phyloP scores from a whole-genome alignment of 805 yeast species.

The Candida taoyuanica region DNA sequence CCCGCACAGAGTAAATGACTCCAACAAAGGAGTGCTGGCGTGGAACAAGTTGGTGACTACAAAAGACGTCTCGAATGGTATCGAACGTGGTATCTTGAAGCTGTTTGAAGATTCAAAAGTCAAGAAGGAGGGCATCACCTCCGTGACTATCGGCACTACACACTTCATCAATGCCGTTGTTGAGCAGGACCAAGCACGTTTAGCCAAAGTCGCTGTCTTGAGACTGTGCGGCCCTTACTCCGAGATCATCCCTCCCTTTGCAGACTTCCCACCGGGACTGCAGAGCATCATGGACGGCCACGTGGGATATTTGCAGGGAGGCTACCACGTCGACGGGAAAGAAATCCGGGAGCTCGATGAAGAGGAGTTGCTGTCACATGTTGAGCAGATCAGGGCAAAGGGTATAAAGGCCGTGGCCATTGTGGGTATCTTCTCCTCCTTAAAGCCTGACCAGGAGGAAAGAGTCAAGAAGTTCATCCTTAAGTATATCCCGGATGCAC shows the following conservation, averaged over 20 bases:
- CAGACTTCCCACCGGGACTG: slow-evolving; percentile 40
- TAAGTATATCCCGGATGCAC: slow-evolving; percentile 31
- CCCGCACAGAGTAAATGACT: slow-evolving; percentile 27
- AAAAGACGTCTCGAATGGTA: slow-evolving; percentile 40
- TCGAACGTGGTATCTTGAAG: slow-evolving; percentile 31
- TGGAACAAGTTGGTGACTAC: slow-evolving; percentile 43
- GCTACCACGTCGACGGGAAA: slow-evolving; percentile 38
- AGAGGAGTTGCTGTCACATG: slow-evolving; percentile 26
- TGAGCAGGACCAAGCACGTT: slow-evolving; percentile 38
- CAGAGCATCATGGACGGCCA: slow-evolving; percentile 33
- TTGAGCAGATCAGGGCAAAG: slow-evolving; percentile 27
- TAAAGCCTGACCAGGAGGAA: slow-evolving; percentile 35
- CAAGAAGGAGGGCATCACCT: slow-evolving; percentile 29
- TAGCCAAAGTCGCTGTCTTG: slow-evolving; percentile 40
- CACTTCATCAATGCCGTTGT: slow-evolving; percentile 48
- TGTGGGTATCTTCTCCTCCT: slow-evolving; percentile 37
- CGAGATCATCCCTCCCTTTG: slow-evolving; percentile 34
- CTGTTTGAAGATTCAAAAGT: slow-evolving; percentile 29
- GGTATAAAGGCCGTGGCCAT: slow-evolving; percentile 37
- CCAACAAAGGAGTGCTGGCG: slow-evolving; percentile 33
- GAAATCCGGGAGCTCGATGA: slow-evolving; percentile 33
- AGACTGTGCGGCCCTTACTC: slow-evolving; percentile 41
- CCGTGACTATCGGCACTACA: slow-evolving; percentile 46
- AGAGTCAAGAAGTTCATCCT: slow-evolving; percentile 30
- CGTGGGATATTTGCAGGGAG: slow-evolving; percentile 35